Conservation (phyloP, 2,329 filamentous ascomycete species). For the Emericellopsis cladophorae region DNA sequence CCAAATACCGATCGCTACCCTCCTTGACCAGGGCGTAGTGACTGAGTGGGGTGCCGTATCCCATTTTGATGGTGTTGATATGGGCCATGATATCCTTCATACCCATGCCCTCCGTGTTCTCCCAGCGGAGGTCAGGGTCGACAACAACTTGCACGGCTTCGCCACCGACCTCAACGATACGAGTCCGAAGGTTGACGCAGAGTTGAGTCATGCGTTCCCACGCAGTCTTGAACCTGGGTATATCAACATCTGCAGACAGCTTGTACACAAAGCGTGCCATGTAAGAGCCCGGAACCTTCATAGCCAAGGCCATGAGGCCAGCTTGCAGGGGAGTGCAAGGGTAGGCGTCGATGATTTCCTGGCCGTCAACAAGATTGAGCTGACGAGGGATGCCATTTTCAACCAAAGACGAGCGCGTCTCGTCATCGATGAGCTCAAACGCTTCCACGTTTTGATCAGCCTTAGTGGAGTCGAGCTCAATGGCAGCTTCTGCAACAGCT, state of each 20-base stretch:
- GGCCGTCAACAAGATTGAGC: background rate
- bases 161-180: conserved; percentile 7
- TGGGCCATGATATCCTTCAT: background rate
- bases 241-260: conserved; percentile 3
- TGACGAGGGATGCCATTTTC: background rate
- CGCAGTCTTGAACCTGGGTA: conserved; percentile 4
- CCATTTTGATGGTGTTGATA: background rate
- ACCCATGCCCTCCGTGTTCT: background rate
- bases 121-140: conserved; percentile 2
- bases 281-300: conserved; percentile 9
- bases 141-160: conserved; percentile 1
- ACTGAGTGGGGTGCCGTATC: conserved; percentile 1
- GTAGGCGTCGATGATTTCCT: conserved; percentile 16
- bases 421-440: background rate
- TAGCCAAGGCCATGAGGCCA: conserved; percentile 19
- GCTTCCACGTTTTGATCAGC: background rate
- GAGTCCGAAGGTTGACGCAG: conserved; percentile 7
- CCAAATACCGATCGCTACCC: background rate
- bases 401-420: background rate
- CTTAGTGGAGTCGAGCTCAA: too few species aligned
- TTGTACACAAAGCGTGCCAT: conserved; percentile 7
- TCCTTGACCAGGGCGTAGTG: conserved; percentile 1
- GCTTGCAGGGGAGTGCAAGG: conserved; percentile 23
- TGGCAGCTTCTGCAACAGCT: background rate
- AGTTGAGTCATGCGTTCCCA: conserved; percentile 7